Conservation (phyloP, 768 basidiomycete species). For the Podaxis mareebaensis region DNA sequence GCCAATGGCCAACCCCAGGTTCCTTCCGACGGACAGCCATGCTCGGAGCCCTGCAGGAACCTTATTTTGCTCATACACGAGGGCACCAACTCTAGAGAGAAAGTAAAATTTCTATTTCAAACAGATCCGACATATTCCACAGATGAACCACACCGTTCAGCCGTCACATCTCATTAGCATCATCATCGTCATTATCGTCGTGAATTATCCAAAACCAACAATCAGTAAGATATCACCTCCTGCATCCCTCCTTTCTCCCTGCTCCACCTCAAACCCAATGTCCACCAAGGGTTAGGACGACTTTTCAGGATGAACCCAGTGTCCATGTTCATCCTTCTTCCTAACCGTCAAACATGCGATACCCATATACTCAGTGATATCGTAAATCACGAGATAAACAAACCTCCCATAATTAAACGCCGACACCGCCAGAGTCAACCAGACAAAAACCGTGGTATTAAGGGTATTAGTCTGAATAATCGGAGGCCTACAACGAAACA, state of each 20-base stretch:
- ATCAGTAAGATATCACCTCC: not conserved
- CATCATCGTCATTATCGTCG: not conserved
- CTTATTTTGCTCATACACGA: no score
- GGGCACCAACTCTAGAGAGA: not conserved
- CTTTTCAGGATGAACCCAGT: slow-evolving; percentile 18
- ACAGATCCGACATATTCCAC: not conserved
- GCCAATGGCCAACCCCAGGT: no score
- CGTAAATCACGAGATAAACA: slow-evolving; percentile 77
- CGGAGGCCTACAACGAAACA: slow-evolving; percentile 45
- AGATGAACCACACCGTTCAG: not conserved
- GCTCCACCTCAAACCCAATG: accelerated
- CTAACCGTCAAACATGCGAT: slow-evolving; percentile 94
- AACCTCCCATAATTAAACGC: slow-evolving; percentile 74
- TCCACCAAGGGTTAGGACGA: not conserved
- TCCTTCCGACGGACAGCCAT: no score
- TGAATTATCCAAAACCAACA: not conserved
- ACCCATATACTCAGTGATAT: slow-evolving; percentile 90
- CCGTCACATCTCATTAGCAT: not conserved
- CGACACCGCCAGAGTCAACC: slow-evolving; percentile 66
- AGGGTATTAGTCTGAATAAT: slow-evolving; percentile 70
- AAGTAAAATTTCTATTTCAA: not conserved
- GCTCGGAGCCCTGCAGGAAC: no score
- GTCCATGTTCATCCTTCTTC: slow-evolving; percentile 65
- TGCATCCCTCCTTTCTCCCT: not conserved
- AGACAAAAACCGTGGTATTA: slow-evolving; percentile 71